These are phyloP conservation scores for Spiromastix sp. DNA, from an alignment of 2,329 filamentous ascomycete genomes.

Conservation along the genomic window DNA sequence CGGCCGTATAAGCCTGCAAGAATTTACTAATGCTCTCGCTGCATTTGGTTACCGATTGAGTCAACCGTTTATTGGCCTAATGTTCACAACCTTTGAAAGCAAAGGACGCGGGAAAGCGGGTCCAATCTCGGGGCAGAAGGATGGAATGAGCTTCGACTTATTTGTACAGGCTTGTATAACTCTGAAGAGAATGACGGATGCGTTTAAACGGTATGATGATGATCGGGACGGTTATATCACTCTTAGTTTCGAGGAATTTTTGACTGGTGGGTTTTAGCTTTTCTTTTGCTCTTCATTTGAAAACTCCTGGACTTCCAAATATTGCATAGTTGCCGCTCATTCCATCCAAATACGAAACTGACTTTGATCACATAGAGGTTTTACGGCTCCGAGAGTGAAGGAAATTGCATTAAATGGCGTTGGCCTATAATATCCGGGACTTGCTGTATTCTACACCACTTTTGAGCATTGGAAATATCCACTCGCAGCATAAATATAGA, in stretches of 20 bases:
- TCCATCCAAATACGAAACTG: neutral
- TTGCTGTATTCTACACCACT: too few species aligned
- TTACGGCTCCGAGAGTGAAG: constrained; percentile 8
- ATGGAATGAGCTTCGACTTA: constrained; percentile 81
- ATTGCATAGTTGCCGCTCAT: neutral
- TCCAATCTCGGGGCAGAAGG: constrained; percentile 31
- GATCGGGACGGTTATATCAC: constrained; percentile 91
- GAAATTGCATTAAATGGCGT: too few species aligned
- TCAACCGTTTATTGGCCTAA: constrained; percentile 67
- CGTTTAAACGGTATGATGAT: constrained; percentile 97
- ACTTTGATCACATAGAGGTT: constrained; percentile 1
- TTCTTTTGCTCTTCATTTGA: neutral
- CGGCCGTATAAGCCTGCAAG: constrained; percentile 73
- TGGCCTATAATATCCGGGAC: too few species aligned
- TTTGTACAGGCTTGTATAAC: constrained; percentile 97
- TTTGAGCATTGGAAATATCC: too few species aligned
- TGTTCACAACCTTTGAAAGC: constrained; percentile 83
- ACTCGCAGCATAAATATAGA: too few species aligned
- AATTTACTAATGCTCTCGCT: constrained; percentile 83
- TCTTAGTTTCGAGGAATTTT: constrained; percentile 70
- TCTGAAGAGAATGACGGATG: constrained; percentile 96
- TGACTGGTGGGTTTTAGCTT: constrained; percentile 43
- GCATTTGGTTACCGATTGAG: constrained; percentile 90
- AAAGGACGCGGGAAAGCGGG: constrained; percentile 32
- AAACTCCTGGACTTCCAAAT: too few species aligned